phyloP scores from a whole-genome alignment of 805 yeast genomes.

The Ascoidea tarda region DNA sequence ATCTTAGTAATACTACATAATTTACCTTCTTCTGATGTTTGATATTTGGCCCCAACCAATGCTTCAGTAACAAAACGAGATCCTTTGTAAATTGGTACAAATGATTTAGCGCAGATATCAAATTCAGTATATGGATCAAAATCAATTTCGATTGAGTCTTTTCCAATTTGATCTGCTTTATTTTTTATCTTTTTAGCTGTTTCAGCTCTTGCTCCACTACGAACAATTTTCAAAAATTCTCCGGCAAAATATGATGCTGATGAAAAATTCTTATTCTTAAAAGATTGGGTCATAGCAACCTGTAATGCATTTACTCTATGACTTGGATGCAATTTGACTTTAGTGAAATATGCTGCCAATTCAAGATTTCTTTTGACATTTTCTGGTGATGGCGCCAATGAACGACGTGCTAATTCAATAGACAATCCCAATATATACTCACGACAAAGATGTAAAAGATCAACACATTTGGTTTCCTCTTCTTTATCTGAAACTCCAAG shows the following conservation, averaged over 20 bases:
- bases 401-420: conserved; percentile 81
- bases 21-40: conserved; percentile 62
- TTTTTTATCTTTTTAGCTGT: conserved; percentile 75
- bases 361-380: conserved; percentile 80
- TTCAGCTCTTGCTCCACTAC: conserved; percentile 73
- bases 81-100: conserved; percentile 80
- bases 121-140: conserved; percentile 89
- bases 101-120: conserved; percentile 76
- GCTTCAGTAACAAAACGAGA: conserved; percentile 60
- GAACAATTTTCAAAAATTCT: conserved; percentile 57
- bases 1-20: conserved; percentile 63
- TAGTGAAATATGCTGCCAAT: conserved; percentile 91
- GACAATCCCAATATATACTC: conserved; percentile 89
- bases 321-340: conserved; percentile 63
- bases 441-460: conserved; percentile 58
- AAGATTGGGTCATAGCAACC: conserved; percentile 90
- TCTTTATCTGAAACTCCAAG: conserved; percentile 59
- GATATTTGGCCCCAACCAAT: conserved; percentile 81
- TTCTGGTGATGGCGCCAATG: conserved; percentile 38
- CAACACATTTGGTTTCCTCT: conserved; percentile 63
- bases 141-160: conserved; percentile 81
- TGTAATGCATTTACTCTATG: conserved; percentile 83
- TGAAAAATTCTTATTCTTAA: conserved; percentile 76
- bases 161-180: conserved; percentile 65
- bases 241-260: conserved; percentile 84